A percentile compares a stretch with the other conserved stretches of the same genome.
phyloP scores from a whole-genome alignment of 495 filamentous ascomycete species.

The Hyaloscypha variabilis region DNA sequence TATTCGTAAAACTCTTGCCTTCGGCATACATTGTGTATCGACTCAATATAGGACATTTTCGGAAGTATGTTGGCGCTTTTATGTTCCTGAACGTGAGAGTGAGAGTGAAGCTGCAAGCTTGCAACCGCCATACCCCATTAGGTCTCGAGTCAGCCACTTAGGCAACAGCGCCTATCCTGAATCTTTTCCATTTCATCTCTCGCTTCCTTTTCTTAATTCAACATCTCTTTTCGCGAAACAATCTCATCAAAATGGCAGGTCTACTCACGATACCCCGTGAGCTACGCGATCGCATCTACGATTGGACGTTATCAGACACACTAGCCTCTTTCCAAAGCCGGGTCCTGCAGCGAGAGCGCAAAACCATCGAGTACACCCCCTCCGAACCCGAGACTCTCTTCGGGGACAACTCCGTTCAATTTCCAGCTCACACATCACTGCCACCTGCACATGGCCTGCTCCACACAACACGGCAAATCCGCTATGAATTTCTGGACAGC shows the following conservation, averaged over 20 bases:
- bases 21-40: too few species aligned
- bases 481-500: background rate
- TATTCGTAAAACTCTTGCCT: too few species aligned
- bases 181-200: too few species aligned
- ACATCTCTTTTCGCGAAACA: background rate
- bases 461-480: background rate
- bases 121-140: too few species aligned
- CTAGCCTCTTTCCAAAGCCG: background rate
- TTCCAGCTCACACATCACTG: background rate
- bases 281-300: slow-evolving; percentile 2
- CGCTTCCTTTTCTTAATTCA: background rate
- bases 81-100: too few species aligned
- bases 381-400: background rate
- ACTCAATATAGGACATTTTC: too few species aligned
- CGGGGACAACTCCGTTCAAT: background rate
- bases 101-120: too few species aligned
- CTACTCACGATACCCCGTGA: slow-evolving; percentile 2
- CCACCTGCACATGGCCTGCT: background rate
- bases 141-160: too few species aligned
- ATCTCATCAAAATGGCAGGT: too few species aligned
- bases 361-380: background rate
- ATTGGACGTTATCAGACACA: background rate
- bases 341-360: background rate
- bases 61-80: too few species aligned
- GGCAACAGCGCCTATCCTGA: too few species aligned